Percentiles rank a stretch among this genome's conserved stretches.
Conservation (phyloP, 345 rosid species). For the Citrus australasica region DNA sequence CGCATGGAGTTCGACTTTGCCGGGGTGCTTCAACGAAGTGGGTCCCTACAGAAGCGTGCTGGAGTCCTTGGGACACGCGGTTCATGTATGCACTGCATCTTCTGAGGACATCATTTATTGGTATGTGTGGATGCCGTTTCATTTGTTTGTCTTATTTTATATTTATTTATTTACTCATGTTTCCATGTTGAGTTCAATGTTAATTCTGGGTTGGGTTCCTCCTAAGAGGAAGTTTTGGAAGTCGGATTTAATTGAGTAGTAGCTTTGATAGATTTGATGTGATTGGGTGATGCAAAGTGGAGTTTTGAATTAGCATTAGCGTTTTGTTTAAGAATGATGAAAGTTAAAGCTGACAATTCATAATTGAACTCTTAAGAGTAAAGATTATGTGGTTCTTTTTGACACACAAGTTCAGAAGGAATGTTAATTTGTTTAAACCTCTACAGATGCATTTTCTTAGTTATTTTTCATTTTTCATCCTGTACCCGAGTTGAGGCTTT, state of each 20-base stretch:
- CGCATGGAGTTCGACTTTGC: constrained; percentile 19
- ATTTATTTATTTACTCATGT: neutral
- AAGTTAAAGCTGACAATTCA: neutral
- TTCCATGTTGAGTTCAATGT: neutral
- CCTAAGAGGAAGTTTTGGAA: neutral
- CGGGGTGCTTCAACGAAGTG: constrained; percentile 43
- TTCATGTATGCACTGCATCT: constrained; percentile 52
- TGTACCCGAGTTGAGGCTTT: neutral
- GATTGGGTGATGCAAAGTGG: neutral
- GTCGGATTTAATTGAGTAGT: neutral
- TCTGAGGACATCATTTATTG: constrained; percentile 64
- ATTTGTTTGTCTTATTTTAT: neutral
- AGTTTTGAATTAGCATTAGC: neutral
- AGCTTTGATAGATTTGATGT: neutral
- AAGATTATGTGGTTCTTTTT: too few relatives aligned
- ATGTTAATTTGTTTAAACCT: neutral
- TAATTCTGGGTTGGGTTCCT: too few relatives aligned
- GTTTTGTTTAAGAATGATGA: neutral
- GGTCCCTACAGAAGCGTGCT: constrained; percentile 58
- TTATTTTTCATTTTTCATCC: neutral
- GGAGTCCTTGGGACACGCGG: constrained; percentile 78
- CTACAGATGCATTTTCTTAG: neutral
- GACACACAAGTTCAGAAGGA: constrained; percentile 10
- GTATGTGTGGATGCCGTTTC: constrained; percentile 21
- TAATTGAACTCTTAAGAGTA: neutral